These are phyloP conservation scores for Linderniella brevidens DNA, from an alignment of 257 asterid species.

Conservation along the genomic window DNA sequence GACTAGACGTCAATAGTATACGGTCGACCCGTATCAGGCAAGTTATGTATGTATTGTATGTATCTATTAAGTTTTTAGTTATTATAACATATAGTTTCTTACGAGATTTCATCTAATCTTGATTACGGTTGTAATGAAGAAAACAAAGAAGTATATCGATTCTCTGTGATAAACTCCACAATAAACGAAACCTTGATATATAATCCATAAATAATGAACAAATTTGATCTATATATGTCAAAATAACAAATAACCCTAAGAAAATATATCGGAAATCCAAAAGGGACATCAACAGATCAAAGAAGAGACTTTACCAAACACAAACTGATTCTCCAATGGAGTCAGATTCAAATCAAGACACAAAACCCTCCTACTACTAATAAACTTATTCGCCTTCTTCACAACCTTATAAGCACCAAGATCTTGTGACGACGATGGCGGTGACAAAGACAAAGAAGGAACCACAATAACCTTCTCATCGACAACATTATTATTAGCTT, in stretches of 20 bases:
- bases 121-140: no score
- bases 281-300: constrained; percentile 7
- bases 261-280: constrained; percentile 2
- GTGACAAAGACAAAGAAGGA: constrained; percentile 7
- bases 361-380: constrained; percentile 15
- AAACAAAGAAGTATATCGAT: no score
- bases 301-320: constrained; percentile 10
- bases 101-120: no score
- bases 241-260: neutral
- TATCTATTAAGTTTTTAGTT: no score
- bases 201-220: no score
- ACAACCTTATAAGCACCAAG: neutral
- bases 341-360: constrained; percentile 31
- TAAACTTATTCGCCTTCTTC: constrained; percentile 15
- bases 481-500: neutral
- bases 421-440: constrained; percentile 8
- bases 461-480: constrained; percentile 2
- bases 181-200: no score
- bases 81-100: no score
- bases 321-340: constrained; percentile 20
- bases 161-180: no score
- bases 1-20: no score
- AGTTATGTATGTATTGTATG: no score
- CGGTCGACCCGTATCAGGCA: no score
- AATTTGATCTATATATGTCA: no score